Evolutionary conservation across 2,329 filamentous ascomycete genomes (phyloP).

Genomic region (Teratosphaeriaceae sp.): DNA sequence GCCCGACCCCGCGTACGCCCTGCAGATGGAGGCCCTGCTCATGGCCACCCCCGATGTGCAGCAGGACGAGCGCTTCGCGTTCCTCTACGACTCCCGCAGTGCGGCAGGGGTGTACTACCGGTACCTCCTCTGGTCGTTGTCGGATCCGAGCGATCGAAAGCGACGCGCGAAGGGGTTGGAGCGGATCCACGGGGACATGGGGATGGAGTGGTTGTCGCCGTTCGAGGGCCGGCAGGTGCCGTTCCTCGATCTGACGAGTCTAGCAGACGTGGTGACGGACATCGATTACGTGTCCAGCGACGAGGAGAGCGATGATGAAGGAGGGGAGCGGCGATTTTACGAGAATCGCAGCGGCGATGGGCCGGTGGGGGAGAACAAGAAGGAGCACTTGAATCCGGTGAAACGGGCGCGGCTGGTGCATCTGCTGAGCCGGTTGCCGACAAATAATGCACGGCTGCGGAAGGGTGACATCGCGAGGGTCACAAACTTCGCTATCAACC

Average conservation of each 20-base stretch:
- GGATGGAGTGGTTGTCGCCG: conserved; percentile 70
- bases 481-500: conserved; percentile 81
- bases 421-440: conserved; percentile 75
- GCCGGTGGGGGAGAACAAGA: conserved; percentile 23
- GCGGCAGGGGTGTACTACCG: conserved; percentile 83
- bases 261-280: conserved; percentile 77
- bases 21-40: conserved; percentile 83
- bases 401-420: conserved; percentile 80
- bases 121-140: conserved; percentile 69
- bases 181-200: conserved; percentile 62
- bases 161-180: conserved; percentile 31
- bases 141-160: conserved; percentile 36
- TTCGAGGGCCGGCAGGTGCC: conserved; percentile 63
- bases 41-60: conserved; percentile 84
- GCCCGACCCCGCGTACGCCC: conserved; percentile 42
- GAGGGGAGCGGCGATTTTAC: conserved; percentile 37
- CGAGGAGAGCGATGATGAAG: conserved; percentile 65
- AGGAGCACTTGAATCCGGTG: conserved; percentile 68
- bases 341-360: conserved; percentile 34
- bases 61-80: conserved; percentile 83
- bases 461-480: conserved; percentile 82
- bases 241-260: conserved; percentile 52
- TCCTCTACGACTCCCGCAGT: conserved; percentile 82
- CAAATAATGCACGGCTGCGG: conserved; percentile 63
- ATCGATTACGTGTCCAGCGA: conserved; percentile 82